Conservation (phyloP, 164 flowering plant species). For the Stephania yunnanensis region DNA sequence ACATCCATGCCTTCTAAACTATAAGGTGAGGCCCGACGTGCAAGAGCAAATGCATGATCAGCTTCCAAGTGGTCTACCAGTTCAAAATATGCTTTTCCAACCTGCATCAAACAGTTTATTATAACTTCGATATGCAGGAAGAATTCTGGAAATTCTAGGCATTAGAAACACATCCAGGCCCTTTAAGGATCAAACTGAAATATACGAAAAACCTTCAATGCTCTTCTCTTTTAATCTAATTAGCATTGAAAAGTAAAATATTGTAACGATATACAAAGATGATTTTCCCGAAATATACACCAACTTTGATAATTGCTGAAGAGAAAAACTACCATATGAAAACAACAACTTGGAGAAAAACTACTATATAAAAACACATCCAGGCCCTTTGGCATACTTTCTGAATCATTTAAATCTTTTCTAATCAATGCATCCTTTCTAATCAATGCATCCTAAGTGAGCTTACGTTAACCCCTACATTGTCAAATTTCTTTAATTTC, state of each 20-base stretch:
- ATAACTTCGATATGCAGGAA: not conserved
- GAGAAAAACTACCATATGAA: too few species aligned
- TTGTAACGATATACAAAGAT: not conserved
- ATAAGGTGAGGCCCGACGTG: constrained; percentile 75
- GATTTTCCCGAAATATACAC: not conserved
- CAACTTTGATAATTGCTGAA: not conserved
- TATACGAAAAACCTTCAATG: not conserved
- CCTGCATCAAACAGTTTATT: constrained; percentile 27
- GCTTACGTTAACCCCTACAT: too few species aligned
- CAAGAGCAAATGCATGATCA: constrained; percentile 76
- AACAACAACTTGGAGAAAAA: too few species aligned
- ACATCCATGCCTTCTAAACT: constrained; percentile 96
- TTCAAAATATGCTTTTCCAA: constrained; percentile 63
- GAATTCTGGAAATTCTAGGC: not conserved
- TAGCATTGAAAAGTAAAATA: not conserved
- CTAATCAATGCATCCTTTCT: too few species aligned
- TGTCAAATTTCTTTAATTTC: too few species aligned
- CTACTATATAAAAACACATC: too few species aligned
- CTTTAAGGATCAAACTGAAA: not conserved
- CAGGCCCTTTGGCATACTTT: too few species aligned
- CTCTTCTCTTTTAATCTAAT: not conserved
- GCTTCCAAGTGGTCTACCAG: constrained; percentile 69
- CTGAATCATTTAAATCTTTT: too few species aligned
- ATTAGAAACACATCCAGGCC: not conserved
- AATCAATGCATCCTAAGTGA: too few species aligned